Base-by-base conservation (phyloP, 805 yeast species). In the Metschnikowia similis region DNA sequence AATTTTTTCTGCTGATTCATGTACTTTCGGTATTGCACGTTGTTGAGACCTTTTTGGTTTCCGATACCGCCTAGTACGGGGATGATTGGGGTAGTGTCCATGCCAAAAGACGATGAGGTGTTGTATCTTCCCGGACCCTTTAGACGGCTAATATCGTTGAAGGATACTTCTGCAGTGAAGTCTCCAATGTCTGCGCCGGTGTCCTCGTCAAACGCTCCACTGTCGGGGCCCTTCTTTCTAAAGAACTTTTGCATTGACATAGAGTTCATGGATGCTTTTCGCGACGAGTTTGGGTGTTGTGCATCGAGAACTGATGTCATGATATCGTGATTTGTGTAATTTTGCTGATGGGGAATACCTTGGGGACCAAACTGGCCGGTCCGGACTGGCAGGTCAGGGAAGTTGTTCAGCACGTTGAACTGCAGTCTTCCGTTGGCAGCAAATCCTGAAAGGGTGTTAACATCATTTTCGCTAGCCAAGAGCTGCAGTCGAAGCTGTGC, bases 1-100 rank as follows among this genome's bases (percentile, higher is more conserved):
- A 76, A 60, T 61, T 87, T 87, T 70, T 82, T 85, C 61, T 82
- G 84, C 4, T 80, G 82, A 43, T 84, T 82, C 76, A 83, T 75
- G 56, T 79, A 84, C 56, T 85, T 86, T 56, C 95, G 72, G 62
- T 87, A 87, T 54, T 84, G 84, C 6, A 81, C 71, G 56, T 79
- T 84, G 47, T 75, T 75, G 56, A 72, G 60, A 43, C 67, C 53
- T 28, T 53, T 70, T 26, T 42, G 63, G 37, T 50, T 64, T 53
- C 51, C 51, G 6, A 57, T 50, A 0, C 77, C 66, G 5, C 79
- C 71, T 3, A 87, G 48, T 0, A 89, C 85, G 6, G 95, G 95
- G 36, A 87, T 86, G 54, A 84, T 81, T 8, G 94, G 91, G 0
- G 89, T 76, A 0, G 91, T 76, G 54, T 84, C 89, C 48, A 71